These are phyloP conservation scores for Boletus sp. DNA, from an alignment of 768 basidiomycete genomes.

Conservation along the genomic window DNA sequence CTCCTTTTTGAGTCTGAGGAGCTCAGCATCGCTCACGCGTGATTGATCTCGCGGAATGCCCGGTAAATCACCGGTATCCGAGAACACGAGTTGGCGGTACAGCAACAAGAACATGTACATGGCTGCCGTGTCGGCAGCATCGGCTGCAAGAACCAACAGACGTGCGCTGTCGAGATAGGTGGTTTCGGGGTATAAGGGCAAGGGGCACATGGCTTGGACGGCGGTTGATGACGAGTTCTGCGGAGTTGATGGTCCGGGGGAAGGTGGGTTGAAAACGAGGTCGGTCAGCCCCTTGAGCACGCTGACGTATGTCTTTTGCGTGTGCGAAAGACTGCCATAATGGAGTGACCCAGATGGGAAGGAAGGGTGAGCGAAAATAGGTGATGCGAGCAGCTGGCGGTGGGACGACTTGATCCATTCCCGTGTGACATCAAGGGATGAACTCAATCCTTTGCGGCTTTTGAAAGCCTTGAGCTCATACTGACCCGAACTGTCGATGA, in stretches of 20 bases:
- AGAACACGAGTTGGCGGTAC: slow-evolving; percentile 70
- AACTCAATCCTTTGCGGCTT: slow-evolving; percentile 45
- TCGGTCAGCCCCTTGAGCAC: slow-evolving; percentile 61
- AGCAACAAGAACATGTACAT: slow-evolving; percentile 81
- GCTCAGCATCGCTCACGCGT: slow-evolving; percentile 49
- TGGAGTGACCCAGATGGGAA: slow-evolving; percentile 42
- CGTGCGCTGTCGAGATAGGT: slow-evolving; percentile 77
- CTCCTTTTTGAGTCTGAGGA: slow-evolving; percentile 68
- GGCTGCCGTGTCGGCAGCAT: slow-evolving; percentile 71
- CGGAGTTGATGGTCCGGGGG: slow-evolving; percentile 34
- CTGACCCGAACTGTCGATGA: slow-evolving; percentile 73
- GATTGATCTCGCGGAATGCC: slow-evolving; percentile 29
- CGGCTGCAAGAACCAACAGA: slow-evolving; percentile 60
- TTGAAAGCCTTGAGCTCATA: slow-evolving; percentile 81
- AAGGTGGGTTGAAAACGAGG: slow-evolving; percentile 59
- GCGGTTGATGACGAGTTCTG: slow-evolving; percentile 32
- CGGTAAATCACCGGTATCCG: slow-evolving; percentile 38
- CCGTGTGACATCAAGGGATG: slow-evolving; percentile 54
- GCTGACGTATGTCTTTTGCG: slow-evolving; percentile 47
- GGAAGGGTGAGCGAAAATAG: slow-evolving; percentile 43
- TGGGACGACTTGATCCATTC: slow-evolving; percentile 64
- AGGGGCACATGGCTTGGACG: slow-evolving; percentile 32
- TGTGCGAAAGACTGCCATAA: slow-evolving; percentile 45
- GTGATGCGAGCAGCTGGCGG: slow-evolving; percentile 40
- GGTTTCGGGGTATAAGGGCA: slow-evolving; percentile 68